Base-by-base conservation (phyloP, 2,329 filamentous ascomycete genomes). In the Ceratocystis papillata region DNA sequence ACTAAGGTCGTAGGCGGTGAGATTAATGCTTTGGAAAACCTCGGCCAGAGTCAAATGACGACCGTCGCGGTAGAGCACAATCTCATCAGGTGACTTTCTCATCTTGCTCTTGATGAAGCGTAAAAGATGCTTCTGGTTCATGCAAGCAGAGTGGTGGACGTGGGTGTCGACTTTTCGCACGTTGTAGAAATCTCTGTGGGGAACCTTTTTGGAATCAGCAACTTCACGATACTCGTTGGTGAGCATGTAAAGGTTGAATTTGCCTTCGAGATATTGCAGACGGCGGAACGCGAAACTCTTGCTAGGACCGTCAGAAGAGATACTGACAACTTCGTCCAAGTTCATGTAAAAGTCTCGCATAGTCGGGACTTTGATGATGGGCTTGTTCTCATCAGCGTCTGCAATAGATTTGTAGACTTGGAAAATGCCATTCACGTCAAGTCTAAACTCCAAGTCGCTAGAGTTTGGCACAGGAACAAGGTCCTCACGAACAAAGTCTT, bases 31-130 rank as follows among this genome's bases (percentile, higher is more conserved):
- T 72, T 96, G 87, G 75, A 99, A 99, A 0, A 99, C 94, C 76
- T 99, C 90, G 67, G 85, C 86, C 68, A 99, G 77, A 0, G 94
- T 97, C 71, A 99, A 79, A 75, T 96, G 85, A 75, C 93, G 96
- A 68, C 89, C 93, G 75, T 99, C 94, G 73, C 94, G 84, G 75
- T 86, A 95, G 57, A 99, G 82, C 5, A 99, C 94, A 41, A 94
- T 85, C 77, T 99, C 94, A 72, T 97, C 89, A 0, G 92, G 91
- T 20, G 84, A 94, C 76, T 96, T 99, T 82, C 96, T 97, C 90
- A 99, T 96, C 78, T 99, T 99, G 77, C 91, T 96, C 77, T 99
- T 99, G 79, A 99, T 99, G 77, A 99, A 99, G 65, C 94, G 90
- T 68, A 99, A 79, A 67, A 99, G 78, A 81, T 99, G 94, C 77